Conservation (phyloP, 495 filamentous ascomycete genomes). For the Lentithecium fluviatile region DNA sequence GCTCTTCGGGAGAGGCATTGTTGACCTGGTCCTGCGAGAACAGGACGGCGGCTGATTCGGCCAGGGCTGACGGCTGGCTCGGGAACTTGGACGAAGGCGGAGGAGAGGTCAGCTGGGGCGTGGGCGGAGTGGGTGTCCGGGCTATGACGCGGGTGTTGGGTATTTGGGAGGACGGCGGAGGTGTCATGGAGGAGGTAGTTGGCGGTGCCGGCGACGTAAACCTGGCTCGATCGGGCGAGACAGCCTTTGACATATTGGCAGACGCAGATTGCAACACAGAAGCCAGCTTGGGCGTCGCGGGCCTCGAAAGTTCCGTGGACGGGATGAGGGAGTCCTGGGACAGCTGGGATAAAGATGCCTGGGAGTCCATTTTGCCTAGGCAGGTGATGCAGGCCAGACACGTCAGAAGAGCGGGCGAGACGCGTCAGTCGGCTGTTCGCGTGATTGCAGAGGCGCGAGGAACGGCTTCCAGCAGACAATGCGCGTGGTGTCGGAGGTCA, state of each 20-base stretch:
- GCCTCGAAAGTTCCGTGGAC: constrained; percentile 29
- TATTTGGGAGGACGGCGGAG: constrained; percentile 37
- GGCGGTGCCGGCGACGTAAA: constrained; percentile 37
- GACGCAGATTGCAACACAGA: constrained; percentile 19
- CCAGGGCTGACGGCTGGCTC: constrained; percentile 13
- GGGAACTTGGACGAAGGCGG: constrained; percentile 33
- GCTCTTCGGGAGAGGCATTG: constrained; percentile 54
- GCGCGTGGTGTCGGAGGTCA: constrained; percentile 6
- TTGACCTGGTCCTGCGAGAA: constrained; percentile 62
- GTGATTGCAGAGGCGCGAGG: background rate
- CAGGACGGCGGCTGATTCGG: constrained; percentile 23
- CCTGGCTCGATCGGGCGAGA: constrained; percentile 29
- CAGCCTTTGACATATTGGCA: constrained; percentile 17
- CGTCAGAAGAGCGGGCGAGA: constrained; percentile 29
- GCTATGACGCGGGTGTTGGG: constrained; percentile 14
- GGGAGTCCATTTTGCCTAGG: constrained; percentile 34
- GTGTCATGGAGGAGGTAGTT: constrained; percentile 36
- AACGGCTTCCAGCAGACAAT: constrained; percentile 1
- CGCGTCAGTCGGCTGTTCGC: constrained; percentile 5
- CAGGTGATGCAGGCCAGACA: constrained; percentile 31
- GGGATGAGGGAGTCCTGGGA: constrained; percentile 31
- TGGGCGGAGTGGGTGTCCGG: constrained; percentile 36
- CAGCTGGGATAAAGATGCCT: constrained; percentile 29
- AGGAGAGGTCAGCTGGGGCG: constrained; percentile 36
- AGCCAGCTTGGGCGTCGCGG: constrained; percentile 19